phyloP scores from a whole-genome alignment of 164 flowering plant species.

The Liquidambar formosana region DNA sequence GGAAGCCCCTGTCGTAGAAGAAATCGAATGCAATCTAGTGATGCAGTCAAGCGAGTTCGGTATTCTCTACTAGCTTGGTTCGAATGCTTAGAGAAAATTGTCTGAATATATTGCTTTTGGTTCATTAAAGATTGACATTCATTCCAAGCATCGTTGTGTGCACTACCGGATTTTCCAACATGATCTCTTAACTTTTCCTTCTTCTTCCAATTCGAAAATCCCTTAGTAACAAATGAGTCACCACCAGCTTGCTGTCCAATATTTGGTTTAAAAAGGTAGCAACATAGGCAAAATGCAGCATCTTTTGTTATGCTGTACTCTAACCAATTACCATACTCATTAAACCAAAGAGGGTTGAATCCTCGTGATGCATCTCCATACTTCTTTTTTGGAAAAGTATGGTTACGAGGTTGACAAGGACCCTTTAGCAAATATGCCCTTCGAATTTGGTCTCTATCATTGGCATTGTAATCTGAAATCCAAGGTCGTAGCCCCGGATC shows the following conservation, averaged over 20 bases:
- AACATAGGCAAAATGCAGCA: constrained; percentile 10
- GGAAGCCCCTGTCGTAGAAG: constrained; percentile 19
- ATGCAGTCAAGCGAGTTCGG: constrained; percentile 3
- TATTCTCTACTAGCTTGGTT: constrained; percentile 7
- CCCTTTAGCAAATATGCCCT: no score
- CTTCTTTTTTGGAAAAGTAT: neutral
- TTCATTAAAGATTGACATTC: constrained; percentile 16
- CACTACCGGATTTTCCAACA: constrained; percentile 8
- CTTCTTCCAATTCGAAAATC: constrained; percentile 7
- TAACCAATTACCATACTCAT: constrained; percentile 6
- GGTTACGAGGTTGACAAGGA: constrained; percentile 2
- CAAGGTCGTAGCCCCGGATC: no score
- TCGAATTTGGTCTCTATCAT: no score
- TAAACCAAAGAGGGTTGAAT: constrained; percentile 10
- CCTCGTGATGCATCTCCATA: neutral
- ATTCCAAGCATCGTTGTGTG: constrained; percentile 7
- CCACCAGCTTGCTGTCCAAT: neutral
- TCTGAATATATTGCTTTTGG: constrained; percentile 3
- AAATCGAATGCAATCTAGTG: constrained; percentile 13
- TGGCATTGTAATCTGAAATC: no score
- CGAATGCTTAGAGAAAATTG: neutral
- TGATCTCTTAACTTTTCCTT: neutral
- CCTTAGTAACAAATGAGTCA: neutral
- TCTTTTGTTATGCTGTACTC: constrained; percentile 15
- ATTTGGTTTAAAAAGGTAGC: constrained; percentile 3